A percentile compares a stretch with the other conserved stretches of the same genome.
These are phyloP conservation scores for Coemansia sp. DNA, from an alignment of 192 early-diverging fungal genomes.

Conservation along the genomic window DNA sequence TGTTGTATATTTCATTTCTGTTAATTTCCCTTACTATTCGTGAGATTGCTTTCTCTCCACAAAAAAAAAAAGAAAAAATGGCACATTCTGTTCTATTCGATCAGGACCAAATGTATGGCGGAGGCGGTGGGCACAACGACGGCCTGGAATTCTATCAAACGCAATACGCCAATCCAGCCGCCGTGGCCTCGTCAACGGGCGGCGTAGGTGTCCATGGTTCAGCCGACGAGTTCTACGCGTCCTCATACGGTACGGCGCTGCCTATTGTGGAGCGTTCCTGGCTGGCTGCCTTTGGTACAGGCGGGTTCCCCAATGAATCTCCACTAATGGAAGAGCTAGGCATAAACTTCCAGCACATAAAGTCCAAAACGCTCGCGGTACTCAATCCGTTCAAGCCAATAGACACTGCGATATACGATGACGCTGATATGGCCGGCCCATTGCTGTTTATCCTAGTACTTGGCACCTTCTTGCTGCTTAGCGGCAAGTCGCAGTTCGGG, in stretches of 20 bases:
- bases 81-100: constrained; percentile 57
- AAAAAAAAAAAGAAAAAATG: constrained; percentile 34
- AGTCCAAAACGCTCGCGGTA: constrained; percentile 80
- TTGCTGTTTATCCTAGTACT: constrained; percentile 88
- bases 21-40: not conserved
- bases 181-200: constrained; percentile 15
- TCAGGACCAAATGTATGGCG: constrained; percentile 42
- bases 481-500: constrained; percentile 94
- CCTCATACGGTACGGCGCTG: constrained; percentile 50
- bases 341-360: constrained; percentile 92
- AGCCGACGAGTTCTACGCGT: constrained; percentile 53
- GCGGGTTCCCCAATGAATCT: constrained; percentile 89
- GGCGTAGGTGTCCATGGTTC: constrained; percentile 34
- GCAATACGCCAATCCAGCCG: constrained; percentile 47
- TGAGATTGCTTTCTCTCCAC: not conserved
- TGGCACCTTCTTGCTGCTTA: constrained; percentile 87
- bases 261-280: constrained; percentile 54
- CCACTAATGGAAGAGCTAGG: constrained; percentile 96
- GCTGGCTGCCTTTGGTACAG: constrained; percentile 84
- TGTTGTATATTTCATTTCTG: not conserved
- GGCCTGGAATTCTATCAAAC: constrained; percentile 56
- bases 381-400: constrained; percentile 80
- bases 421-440: constrained; percentile 95
- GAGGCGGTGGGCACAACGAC: constrained; percentile 26
- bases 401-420: constrained; percentile 87